Evolutionary conservation across 345 rosid species (phyloP).

Genomic region (Noccaea caerulescens): DNA sequence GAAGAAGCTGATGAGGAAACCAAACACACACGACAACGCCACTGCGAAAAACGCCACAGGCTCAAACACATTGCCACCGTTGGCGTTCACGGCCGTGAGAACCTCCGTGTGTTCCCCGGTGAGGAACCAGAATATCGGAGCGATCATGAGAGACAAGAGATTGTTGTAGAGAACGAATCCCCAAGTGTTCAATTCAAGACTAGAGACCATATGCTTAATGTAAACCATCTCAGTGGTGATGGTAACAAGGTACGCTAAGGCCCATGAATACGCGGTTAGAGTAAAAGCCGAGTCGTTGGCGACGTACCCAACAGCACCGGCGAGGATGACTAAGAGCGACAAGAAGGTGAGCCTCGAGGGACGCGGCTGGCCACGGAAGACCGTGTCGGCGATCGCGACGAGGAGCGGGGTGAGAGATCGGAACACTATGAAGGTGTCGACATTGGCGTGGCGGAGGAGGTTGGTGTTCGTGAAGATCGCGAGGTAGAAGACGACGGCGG

Average conservation of each 20-base stretch:
- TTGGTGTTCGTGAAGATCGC: slow-evolving; percentile 97
- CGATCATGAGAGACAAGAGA: slow-evolving; percentile 81
- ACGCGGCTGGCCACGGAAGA: slow-evolving; percentile 73
- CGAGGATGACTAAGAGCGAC: slow-evolving; percentile 69
- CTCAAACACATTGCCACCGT: slow-evolving; percentile 62
- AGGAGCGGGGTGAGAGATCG: slow-evolving; percentile 91
- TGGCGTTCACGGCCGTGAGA: slow-evolving; percentile 59
- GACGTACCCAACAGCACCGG: slow-evolving; percentile 93
- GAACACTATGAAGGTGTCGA: slow-evolving; percentile 92
- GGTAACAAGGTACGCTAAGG: slow-evolving; percentile 82
- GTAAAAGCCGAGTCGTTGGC: slow-evolving; percentile 87
- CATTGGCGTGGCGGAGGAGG: slow-evolving; percentile 95
- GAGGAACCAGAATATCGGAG: slow-evolving; percentile 88
- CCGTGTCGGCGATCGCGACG: slow-evolving; percentile 88
- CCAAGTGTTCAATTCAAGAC: slow-evolving; percentile 95
- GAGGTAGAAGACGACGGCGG: slow-evolving; percentile 87
- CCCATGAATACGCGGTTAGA: slow-evolving; percentile 93
- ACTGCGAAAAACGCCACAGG: slow-evolving; percentile 67
- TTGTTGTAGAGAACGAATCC: slow-evolving; percentile 92
- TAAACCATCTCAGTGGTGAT: slow-evolving; percentile 98
- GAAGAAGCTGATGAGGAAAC: slow-evolving; percentile 90
- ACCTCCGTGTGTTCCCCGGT: slow-evolving; percentile 81
- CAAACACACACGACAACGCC: slow-evolving; percentile 85
- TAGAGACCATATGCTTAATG: slow-evolving; percentile 93
- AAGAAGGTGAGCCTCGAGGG: slow-evolving; percentile 81